phyloP scores from a whole-genome alignment of 2,329 filamentous ascomycete species.

The Ceratocystis eucalypticola region DNA sequence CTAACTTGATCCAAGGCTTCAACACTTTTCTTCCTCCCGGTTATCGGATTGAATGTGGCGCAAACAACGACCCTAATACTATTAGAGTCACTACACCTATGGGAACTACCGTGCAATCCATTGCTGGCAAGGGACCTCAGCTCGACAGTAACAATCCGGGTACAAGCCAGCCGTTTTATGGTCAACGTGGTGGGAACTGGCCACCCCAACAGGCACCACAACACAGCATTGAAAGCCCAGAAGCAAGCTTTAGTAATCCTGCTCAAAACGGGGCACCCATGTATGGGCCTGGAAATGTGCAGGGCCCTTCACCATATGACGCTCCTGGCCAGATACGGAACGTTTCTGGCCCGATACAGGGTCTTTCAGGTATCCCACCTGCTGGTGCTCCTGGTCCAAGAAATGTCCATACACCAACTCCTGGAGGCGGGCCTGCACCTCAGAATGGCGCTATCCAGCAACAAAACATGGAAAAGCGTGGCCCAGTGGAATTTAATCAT shows the following conservation, averaged over 20 bases:
- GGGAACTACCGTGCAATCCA: slow-evolving; percentile 89
- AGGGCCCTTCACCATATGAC: slow-evolving; percentile 23
- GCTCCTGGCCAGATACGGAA: slow-evolving; percentile 25
- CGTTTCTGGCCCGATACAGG: slow-evolving; percentile 18
- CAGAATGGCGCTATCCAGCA: slow-evolving; percentile 48
- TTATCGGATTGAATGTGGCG: slow-evolving; percentile 91
- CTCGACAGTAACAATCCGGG: slow-evolving; percentile 33
- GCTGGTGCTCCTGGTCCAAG: slow-evolving; percentile 33
- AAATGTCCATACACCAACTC: slow-evolving; percentile 48
- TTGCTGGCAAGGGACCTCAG: slow-evolving; percentile 40
- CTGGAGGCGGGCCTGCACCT: slow-evolving; percentile 40
- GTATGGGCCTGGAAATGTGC: slow-evolving; percentile 29
- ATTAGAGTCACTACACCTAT: slow-evolving; percentile 95
- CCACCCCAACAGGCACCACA: slow-evolving; percentile 34
- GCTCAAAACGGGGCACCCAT: slow-evolving; percentile 37
- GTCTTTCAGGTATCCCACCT: slow-evolving; percentile 17
- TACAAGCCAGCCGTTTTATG: slow-evolving; percentile 34
- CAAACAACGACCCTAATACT: slow-evolving; percentile 84
- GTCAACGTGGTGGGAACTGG: slow-evolving; percentile 40
- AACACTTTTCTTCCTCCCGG: slow-evolving; percentile 95
- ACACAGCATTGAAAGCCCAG: slow-evolving; percentile 44
- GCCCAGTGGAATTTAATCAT: slow-evolving; percentile 96
- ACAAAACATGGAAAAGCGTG: slow-evolving; percentile 65
- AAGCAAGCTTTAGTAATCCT: slow-evolving; percentile 47
- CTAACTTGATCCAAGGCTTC: slow-evolving; percentile 90